These are phyloP conservation scores for Blastomyces parvus DNA, from an alignment of 2,329 filamentous ascomycete species.

Conservation along the genomic window DNA sequence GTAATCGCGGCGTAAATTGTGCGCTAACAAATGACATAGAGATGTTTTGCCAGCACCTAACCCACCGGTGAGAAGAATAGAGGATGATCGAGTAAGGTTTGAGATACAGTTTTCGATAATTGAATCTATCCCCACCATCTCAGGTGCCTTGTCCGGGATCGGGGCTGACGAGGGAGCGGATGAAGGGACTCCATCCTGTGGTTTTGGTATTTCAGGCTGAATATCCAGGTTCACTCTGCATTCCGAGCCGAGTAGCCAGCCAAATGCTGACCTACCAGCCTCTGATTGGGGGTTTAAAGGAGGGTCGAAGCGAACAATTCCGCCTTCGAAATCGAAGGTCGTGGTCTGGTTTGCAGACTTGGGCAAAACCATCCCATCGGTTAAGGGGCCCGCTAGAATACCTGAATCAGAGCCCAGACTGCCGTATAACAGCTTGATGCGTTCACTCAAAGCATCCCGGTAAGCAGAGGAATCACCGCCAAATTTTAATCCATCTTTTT, in stretches of 20 bases:
- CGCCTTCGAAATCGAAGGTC: conserved; percentile 66
- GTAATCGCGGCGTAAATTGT: conserved; percentile 59
- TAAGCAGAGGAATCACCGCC: conserved; percentile 79
- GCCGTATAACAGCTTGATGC: conserved; percentile 62
- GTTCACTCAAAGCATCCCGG: conserved; percentile 62
- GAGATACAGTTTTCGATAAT: conserved; percentile 62
- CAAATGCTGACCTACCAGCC: conserved; percentile 25
- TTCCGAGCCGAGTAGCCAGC: conserved; percentile 72
- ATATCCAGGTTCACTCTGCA: conserved; percentile 64
- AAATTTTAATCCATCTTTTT: conserved; percentile 64
- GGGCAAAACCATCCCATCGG: conserved; percentile 73
- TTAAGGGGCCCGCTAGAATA: conserved; percentile 73
- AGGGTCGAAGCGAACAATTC: conserved; percentile 69
- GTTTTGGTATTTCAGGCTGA: conserved; percentile 61
- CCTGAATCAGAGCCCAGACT: conserved; percentile 47
- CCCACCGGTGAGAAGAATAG: conserved; percentile 78
- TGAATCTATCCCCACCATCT: conserved; percentile 74
- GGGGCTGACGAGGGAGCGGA: conserved; percentile 45
- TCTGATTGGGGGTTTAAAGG: conserved; percentile 32
- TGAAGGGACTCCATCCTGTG: conserved; percentile 40
- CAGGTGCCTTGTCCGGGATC: conserved; percentile 45
- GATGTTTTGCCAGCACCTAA: conserved; percentile 85
- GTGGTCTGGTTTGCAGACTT: conserved; percentile 47
- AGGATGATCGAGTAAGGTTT: conserved; percentile 75
- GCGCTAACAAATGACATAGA: conserved; percentile 65